phyloP scores from a whole-genome alignment of 371 early-diverging fungal genomes.

The Batkoa obscura region DNA sequence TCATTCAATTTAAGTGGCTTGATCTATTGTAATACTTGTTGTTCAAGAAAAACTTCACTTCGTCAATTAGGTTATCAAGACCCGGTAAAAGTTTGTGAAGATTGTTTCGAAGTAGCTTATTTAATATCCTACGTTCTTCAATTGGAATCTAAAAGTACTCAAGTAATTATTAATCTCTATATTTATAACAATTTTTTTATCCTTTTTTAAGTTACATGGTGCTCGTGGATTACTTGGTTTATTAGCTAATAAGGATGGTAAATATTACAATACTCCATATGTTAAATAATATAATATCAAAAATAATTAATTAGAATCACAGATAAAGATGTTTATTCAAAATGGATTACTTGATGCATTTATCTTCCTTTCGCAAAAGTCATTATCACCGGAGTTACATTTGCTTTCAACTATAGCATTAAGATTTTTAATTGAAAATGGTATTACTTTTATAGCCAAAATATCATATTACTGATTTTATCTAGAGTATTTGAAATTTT shows the following conservation, averaged over 20 bases:
- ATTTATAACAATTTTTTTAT: neutral
- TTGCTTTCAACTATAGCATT: neutral
- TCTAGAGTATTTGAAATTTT: neutral
- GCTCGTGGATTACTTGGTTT: neutral
- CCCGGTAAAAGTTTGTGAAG: neutral
- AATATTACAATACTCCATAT: neutral
- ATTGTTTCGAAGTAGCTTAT: neutral
- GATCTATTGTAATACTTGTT: neutral
- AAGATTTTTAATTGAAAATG: neutral
- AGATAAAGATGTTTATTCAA: neutral
- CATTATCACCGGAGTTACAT: constrained; percentile 1
- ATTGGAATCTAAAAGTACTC: neutral
- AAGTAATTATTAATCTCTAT: neutral
- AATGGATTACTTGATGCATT: neutral
- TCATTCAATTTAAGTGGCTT: neutral
- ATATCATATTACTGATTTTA: neutral
- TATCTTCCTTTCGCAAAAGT: neutral
- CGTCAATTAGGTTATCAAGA: constrained; percentile 1
- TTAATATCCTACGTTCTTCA: neutral
- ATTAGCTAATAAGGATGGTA: neutral
- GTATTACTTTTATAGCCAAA: neutral
- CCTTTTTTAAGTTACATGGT: neutral
- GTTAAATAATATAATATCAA: too few relatives aligned
- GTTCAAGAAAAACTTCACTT: neutral
- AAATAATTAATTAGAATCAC: neutral